These are phyloP conservation scores for Camptophora hylomeconis DNA, from an alignment of 2,329 filamentous ascomycete genomes.

Conservation along the genomic window DNA sequence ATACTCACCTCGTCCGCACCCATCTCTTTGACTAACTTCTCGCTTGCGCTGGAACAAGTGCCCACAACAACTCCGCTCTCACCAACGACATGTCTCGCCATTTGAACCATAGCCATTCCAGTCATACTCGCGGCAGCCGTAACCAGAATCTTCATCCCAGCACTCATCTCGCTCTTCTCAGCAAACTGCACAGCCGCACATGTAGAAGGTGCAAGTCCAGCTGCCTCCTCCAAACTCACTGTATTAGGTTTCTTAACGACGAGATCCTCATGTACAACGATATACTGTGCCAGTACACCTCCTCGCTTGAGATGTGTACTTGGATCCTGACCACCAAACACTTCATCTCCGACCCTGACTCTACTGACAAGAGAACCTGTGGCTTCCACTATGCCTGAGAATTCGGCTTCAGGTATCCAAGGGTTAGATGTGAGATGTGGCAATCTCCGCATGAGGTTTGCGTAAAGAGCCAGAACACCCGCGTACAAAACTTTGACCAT, in stretches of 20 bases:
- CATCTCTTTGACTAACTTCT: constrained; percentile 3
- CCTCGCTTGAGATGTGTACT: constrained; percentile 4
- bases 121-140: constrained; percentile 5
- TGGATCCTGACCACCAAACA: constrained; percentile 8
- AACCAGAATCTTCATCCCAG: constrained; percentile 7
- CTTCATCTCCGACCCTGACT: constrained; percentile 2
- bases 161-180: constrained; percentile 1
- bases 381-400: constrained; percentile 6
- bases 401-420: constrained; percentile 7
- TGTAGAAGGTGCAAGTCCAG: constrained; percentile 2
- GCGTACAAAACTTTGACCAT: constrained; percentile 9
- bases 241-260: constrained; percentile 4
- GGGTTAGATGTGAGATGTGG: constrained; percentile 7
- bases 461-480: constrained; percentile 3
- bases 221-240: constrained; percentile 4
- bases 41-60: constrained; percentile 5
- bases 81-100: constrained; percentile 5
- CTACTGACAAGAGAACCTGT: background rate
- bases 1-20: constrained; percentile 8
- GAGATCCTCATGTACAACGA: constrained; percentile 1
- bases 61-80: constrained; percentile 4
- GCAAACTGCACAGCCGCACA: constrained; percentile 5
- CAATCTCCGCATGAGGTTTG: constrained; percentile 2
- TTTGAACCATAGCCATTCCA: constrained; percentile 4
- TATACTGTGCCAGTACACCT: constrained; percentile 6